Percentiles rank a stretch among this genome's conserved stretches.
Conservation (phyloP, 2,329 filamentous ascomycete genomes). For the Xylaria arbuscula region DNA sequence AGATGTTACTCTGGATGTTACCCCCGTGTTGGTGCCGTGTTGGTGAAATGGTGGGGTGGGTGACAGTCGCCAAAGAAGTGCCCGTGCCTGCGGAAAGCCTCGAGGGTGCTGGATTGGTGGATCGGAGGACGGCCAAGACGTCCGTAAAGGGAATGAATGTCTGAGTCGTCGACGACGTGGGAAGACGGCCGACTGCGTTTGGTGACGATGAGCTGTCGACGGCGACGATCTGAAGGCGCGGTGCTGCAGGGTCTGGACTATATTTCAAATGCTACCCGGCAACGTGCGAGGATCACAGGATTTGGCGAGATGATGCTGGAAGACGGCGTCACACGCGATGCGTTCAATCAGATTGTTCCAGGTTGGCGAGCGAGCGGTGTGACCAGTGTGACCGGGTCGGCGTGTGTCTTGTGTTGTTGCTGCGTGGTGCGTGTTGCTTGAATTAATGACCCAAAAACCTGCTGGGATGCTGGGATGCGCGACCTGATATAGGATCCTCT, state of each 20-base stretch:
- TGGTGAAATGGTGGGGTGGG: constrained; percentile 35
- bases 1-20: constrained; percentile 35
- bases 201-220: constrained; percentile 12
- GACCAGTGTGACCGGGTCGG: constrained; percentile 37
- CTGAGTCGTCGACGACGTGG: constrained; percentile 37
- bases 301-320: constrained; percentile 42
- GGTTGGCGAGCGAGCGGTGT: constrained; percentile 41
- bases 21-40: constrained; percentile 35
- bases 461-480: constrained; percentile 36
- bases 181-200: constrained; percentile 41
- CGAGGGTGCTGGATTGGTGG: constrained; percentile 41
- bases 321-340: constrained; percentile 41
- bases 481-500: constrained; percentile 37
- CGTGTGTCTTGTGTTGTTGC: constrained; percentile 33
- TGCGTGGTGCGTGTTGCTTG: constrained; percentile 16
- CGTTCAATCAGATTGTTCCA: constrained; percentile 40
- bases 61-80: constrained; percentile 39
- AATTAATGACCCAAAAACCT: constrained; percentile 29
- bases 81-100: constrained; percentile 46
- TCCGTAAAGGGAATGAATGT: constrained; percentile 38
- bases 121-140: constrained; percentile 32
- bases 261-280: constrained; percentile 32
- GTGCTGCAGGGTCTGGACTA: constrained; percentile 26
- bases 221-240: constrained; percentile 33
- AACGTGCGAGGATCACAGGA: constrained; percentile 37